Base-by-base conservation (phyloP, 345 rosid species). In the Gossypium stocksii region DNA sequence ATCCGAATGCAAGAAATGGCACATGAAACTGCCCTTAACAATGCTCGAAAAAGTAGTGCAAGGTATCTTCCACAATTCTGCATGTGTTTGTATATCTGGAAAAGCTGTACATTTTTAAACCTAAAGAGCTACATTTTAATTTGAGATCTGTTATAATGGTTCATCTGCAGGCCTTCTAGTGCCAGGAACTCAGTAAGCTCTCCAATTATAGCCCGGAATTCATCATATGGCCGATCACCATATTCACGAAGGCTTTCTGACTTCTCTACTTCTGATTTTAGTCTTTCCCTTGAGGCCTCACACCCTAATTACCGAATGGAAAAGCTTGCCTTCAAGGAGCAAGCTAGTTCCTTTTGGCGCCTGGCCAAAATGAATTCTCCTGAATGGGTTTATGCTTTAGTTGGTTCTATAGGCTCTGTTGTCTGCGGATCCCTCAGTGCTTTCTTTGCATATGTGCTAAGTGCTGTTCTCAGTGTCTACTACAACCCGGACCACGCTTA, bases 161-260 rank as follows among this genome's bases (percentile, higher is more conserved):
- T 86, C 17, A 76, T 76, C 63, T 83, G 77, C 92, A 94, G 98
- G 84, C 98, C 97, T 13, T 94, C 98, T 9, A 94, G 98, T 80
- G 98, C 98, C 11, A 87, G 98, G 82, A 94, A 92, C 87, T 94
- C 98, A 3, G 95, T 94, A 48, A 94, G 98, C 88, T 94, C 98
- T 7, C 98, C 98, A 0, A 94, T 94, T 76, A 94, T 94, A 58
- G 86, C 98, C 3, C 85, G 97, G 8, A 94, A 94, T 79, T 94
- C 98, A 0, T 94, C 98, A 0, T 94, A 94, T 80, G 98, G 98
- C 13, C 87, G 98, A 71, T 94, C 98, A 70, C 98, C 98, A 6
- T 94, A 89, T 74, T 94, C 98, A 1, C 88, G 98, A 53, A 83
- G 98, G 73, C 90, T 94, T n/a, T 94, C 98, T 4, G 98, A 94